Conservation (phyloP, 2,329 filamentous ascomycete genomes). For the Fusarium napiforme region DNA sequence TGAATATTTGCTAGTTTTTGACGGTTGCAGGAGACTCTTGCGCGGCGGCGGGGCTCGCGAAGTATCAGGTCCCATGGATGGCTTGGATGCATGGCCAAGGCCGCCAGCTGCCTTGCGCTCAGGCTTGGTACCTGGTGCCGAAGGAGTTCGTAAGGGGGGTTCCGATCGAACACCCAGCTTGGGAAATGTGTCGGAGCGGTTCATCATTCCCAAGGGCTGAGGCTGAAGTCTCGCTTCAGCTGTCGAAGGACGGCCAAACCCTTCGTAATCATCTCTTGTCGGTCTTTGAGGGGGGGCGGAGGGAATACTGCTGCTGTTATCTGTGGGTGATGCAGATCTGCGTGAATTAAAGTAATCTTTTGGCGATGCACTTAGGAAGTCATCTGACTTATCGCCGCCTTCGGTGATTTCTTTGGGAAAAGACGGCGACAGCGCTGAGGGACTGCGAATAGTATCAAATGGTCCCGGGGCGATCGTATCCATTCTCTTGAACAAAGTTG, state of each 20-base stretch:
- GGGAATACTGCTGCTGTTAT: constrained; percentile 41
- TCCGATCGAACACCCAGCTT: constrained; percentile 52
- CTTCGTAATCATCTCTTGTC: constrained; percentile 66
- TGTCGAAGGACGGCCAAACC: constrained; percentile 63
- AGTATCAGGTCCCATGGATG: constrained; percentile 61
- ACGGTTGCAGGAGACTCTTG: constrained; percentile 58
- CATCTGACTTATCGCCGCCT: constrained; percentile 27
- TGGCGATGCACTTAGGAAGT: constrained; percentile 37
- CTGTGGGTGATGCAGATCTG: constrained; percentile 23
- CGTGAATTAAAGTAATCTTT: constrained; percentile 22
- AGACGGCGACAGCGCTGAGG: constrained; percentile 48
- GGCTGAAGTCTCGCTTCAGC: constrained; percentile 51
- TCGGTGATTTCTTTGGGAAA: constrained; percentile 43
- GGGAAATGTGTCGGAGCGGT: constrained; percentile 66
- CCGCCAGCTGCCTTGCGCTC: constrained; percentile 49
- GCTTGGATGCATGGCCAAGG: constrained; percentile 49
- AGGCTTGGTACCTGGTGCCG: constrained; percentile 58
- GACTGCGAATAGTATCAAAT: constrained; percentile 63
- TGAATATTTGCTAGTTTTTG: constrained; percentile 51
- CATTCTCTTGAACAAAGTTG: constrained; percentile 68
- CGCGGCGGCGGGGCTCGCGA: constrained; percentile 65
- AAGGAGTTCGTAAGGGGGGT: constrained; percentile 57
- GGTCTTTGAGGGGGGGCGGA: constrained; percentile 54
- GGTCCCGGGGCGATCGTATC: constrained; percentile 74
- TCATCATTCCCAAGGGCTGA: constrained; percentile 52